Percentiles rank a stretch among this genome's conserved stretches.
Evolutionary conservation across 2,329 filamentous ascomycete genomes (phyloP).

Genomic region (Septoria linicola): DNA sequence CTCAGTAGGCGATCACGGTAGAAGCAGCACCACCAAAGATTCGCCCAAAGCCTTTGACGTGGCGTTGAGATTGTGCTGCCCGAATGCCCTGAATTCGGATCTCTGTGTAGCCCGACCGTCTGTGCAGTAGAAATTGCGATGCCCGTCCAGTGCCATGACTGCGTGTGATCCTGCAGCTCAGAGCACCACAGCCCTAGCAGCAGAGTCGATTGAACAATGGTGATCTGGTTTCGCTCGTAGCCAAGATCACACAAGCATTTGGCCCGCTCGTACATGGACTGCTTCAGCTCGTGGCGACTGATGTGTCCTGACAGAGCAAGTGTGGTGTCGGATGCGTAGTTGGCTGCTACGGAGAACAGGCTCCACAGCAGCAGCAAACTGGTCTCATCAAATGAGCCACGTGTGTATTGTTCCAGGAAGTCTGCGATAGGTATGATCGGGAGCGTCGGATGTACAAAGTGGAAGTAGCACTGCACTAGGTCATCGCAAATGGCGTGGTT

Average conservation of each 20-base stretch:
- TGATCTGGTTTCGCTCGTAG: conserved; percentile 17
- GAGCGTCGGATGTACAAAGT: conserved; percentile 19
- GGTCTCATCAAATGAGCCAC: conserved; percentile 10
- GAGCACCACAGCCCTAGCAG: conserved; percentile 19
- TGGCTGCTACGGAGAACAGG: conserved; percentile 22
- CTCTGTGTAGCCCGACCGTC: conserved; percentile 18
- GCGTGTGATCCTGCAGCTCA: conserved; percentile 17
- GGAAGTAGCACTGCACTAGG: conserved; percentile 17
- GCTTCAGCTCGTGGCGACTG: conserved; percentile 14
- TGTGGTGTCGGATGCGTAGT: conserved; percentile 11
- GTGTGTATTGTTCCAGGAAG: conserved; percentile 16
- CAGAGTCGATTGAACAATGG: conserved; percentile 17
- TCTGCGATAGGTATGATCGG: conserved; percentile 19
- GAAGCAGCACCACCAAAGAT: conserved; percentile 23
- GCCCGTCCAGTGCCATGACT: conserved; percentile 24
- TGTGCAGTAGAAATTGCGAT: conserved; percentile 20
- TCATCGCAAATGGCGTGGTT: conserved; percentile 15
- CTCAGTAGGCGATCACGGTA: conserved; percentile 21
- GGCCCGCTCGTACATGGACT: conserved; percentile 17
- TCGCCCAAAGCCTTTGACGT: conserved; percentile 11
- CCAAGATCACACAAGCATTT: conserved; percentile 20
- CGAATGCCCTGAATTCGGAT: conserved; percentile 8
- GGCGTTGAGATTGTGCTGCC: not conserved
- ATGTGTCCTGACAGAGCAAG: conserved; percentile 7
- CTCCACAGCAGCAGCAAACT: conserved; percentile 23